phyloP scores from a whole-genome alignment of 768 basidiomycete genomes.

The Collybia sordida region DNA sequence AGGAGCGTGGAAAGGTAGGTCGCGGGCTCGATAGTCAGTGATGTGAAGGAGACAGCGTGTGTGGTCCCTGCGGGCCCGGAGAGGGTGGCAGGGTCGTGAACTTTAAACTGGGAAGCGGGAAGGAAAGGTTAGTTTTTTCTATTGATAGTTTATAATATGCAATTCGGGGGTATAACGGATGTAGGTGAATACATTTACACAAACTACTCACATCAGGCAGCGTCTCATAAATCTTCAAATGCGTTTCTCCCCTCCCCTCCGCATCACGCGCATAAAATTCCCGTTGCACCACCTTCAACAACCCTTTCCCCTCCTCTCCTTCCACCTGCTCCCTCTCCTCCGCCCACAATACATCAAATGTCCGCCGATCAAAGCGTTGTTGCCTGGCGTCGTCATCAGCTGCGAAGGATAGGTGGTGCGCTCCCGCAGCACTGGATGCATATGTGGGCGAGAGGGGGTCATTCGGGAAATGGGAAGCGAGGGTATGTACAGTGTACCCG shows the following conservation, averaged over 20 bases:
- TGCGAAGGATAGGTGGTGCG: constrained; percentile 15
- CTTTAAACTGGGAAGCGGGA: constrained; percentile 5
- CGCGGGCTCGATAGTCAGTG: constrained; percentile 11
- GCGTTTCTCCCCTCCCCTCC: constrained; percentile 3
- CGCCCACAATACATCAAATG: constrained; percentile 14
- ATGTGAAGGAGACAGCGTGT: constrained; percentile 14
- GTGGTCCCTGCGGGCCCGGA: constrained; percentile 2
- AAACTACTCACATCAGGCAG: constrained; percentile 13
- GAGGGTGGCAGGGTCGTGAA: background rate
- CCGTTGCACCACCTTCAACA: constrained; percentile 9
- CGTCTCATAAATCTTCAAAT: constrained; percentile 11
- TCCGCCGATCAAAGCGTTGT: constrained; percentile 9
- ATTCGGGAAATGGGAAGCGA: constrained; percentile 11
- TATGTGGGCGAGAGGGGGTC: constrained; percentile 12
- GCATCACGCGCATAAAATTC: constrained; percentile 11
- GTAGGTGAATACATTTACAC: background rate
- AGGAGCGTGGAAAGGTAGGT: constrained; percentile 9
- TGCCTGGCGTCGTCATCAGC: constrained; percentile 12
- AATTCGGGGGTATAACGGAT: background rate
- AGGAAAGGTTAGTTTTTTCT: too few species aligned
- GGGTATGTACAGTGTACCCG: constrained; percentile 3
- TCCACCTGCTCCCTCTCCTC: constrained; percentile 9
- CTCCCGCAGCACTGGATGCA: constrained; percentile 12
- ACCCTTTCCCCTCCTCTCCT: background rate
- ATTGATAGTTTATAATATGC: background rate